Percentiles rank a stretch among this genome's conserved stretches.
These are phyloP conservation scores for Ambrosia hybrid DNA, from an alignment of 140 eudicot species.

Conservation along the genomic window DNA sequence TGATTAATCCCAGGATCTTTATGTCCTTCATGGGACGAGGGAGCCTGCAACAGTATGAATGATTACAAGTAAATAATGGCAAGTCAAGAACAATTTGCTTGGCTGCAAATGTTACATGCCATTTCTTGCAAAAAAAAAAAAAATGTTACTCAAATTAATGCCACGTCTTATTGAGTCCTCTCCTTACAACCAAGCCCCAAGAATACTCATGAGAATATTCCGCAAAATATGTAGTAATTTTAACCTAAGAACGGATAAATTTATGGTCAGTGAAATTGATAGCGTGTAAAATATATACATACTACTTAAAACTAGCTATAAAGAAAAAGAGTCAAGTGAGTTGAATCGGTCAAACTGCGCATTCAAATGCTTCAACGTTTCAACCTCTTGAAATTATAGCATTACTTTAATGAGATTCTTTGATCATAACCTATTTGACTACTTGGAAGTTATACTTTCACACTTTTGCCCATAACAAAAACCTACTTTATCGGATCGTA, in stretches of 20 bases:
- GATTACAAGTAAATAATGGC: too few species aligned
- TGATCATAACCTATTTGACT: background rate
- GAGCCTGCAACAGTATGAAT: too few species aligned
- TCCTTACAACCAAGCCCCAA: background rate
- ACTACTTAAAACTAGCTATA: background rate
- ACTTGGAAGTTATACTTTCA: too few species aligned
- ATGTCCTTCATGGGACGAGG: too few species aligned
- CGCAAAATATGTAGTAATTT: background rate
- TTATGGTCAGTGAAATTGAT: background rate
- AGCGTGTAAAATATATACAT: background rate
- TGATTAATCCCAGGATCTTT: too few species aligned
- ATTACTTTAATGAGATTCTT: background rate
- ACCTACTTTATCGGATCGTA: background rate
- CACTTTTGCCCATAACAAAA: background rate
- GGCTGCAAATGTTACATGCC: background rate
- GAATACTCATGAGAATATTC: slow-evolving; percentile 1
- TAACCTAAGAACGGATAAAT: background rate
- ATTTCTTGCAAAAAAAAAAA: background rate
- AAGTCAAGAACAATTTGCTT: background rate
- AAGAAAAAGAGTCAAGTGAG: background rate
- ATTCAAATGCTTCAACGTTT: background rate
- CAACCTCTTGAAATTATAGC: background rate
- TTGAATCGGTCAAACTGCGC: background rate
- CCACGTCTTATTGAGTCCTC: background rate
- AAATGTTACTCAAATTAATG: slow-evolving; percentile 1